Conservation (phyloP, 768 basidiomycete species). For the Mycena albidolilacea region DNA sequence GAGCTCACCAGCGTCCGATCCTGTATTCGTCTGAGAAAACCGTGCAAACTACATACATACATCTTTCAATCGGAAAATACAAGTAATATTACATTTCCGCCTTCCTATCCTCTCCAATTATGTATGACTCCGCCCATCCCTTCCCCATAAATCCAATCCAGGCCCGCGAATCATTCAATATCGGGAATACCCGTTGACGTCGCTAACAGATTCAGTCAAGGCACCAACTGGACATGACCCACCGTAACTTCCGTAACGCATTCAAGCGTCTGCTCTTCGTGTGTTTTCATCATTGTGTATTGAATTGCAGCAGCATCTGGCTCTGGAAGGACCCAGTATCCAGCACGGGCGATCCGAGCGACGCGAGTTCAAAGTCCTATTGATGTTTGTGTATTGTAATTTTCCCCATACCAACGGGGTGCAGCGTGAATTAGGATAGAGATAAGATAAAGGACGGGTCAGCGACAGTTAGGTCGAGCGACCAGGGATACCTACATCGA, state of each 20-base stretch:
- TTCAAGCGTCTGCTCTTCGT: background rate
- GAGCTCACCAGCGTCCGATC: background rate
- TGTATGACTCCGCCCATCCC: background rate
- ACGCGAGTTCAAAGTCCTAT: slow-evolving; percentile 54
- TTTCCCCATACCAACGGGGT: slow-evolving; percentile 22
- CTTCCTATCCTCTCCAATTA: background rate
- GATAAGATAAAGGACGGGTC: slow-evolving; percentile 34
- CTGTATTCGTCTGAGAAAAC: background rate
- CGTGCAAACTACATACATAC: slow-evolving; percentile 6
- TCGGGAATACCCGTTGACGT: slow-evolving; percentile 30
- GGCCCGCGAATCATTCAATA: slow-evolving; percentile 15
- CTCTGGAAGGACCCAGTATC: slow-evolving; percentile 39
- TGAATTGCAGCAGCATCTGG: slow-evolving; percentile 39
- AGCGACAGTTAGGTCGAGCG: slow-evolving; percentile 42
- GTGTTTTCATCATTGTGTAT: slow-evolving; percentile 20
- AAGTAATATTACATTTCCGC: background rate
- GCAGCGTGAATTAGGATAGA: slow-evolving; percentile 21
- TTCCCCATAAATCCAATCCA: background rate
- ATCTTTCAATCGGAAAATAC: too few species aligned
- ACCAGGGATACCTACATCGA: slow-evolving; percentile 67
- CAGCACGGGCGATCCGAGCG: slow-evolving; percentile 47
- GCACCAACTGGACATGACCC: background rate
- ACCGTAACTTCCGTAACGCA: background rate
- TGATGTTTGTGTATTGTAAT: slow-evolving; percentile 25
- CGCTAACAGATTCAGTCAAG: slow-evolving; percentile 18